These are phyloP conservation scores for Solanum chiquidenum DNA, from an alignment of 257 asterid genomes.

Conservation along the genomic window DNA sequence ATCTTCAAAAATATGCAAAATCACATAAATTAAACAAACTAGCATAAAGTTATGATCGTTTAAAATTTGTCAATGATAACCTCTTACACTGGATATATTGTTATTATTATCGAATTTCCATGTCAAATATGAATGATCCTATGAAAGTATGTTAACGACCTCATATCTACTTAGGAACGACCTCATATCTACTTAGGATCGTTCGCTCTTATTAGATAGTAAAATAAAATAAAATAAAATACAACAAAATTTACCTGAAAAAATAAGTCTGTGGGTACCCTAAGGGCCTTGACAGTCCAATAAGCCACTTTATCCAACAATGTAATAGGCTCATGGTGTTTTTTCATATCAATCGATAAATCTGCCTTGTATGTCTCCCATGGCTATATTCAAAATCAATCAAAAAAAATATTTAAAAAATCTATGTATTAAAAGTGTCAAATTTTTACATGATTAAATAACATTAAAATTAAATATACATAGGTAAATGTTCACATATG, in stretches of 20 bases:
- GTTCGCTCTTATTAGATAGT: too few relatives aligned
- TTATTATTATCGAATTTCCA: too few relatives aligned
- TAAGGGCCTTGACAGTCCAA: constrained; percentile 56
- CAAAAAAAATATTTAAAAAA: neutral
- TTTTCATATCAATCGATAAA: too few relatives aligned
- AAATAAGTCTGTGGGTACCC: constrained; percentile 63
- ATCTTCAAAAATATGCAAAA: too few relatives aligned
- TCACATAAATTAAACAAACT: too few relatives aligned
- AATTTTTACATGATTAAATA: neutral
- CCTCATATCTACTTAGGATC: neutral
- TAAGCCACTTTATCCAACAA: constrained; percentile 36
- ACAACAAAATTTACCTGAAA: constrained; percentile 39
- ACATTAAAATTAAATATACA: neutral
- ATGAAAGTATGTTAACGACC: too few relatives aligned
- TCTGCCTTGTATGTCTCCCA: constrained; percentile 55
- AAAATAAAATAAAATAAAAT: neutral
- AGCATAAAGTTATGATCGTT: too few relatives aligned
- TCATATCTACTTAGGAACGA: too few relatives aligned
- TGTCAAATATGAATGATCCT: neutral
- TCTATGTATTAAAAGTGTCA: neutral
- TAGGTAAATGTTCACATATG: neutral
- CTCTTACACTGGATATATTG: too few relatives aligned
- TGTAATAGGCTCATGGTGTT: too few relatives aligned
- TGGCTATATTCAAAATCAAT: constrained; percentile 16
- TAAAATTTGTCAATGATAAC: too few relatives aligned